phyloP scores from a whole-genome alignment of 371 early-diverging fungal species.

The Apophysomyces variabilis region DNA sequence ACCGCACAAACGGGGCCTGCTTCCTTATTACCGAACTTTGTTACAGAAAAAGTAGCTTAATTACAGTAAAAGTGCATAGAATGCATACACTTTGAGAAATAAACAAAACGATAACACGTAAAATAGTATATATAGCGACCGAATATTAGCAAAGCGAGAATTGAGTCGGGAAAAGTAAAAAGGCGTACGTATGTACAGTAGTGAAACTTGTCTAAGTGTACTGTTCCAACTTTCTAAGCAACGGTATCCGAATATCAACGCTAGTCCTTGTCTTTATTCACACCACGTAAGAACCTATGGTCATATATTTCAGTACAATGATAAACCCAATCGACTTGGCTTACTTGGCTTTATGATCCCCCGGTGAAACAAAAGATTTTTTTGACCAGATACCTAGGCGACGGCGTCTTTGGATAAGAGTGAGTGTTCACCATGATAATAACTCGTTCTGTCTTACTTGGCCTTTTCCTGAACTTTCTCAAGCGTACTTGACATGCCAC shows the following conservation, averaged over 20 bases:
- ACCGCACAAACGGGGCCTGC: too few species aligned
- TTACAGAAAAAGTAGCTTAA: too few species aligned
- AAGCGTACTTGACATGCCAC: slow-evolving; percentile 48
- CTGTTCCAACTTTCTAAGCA: background rate
- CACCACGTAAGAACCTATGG: slow-evolving; percentile 14
- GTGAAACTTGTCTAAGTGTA: background rate
- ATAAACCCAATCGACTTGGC: background rate
- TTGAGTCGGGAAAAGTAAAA: too few species aligned
- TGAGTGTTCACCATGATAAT: background rate
- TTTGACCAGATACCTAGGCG: slow-evolving; percentile 47
- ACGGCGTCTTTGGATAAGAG: slow-evolving; percentile 19
- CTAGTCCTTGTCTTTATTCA: background rate
- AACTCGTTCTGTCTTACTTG: slow-evolving; percentile 48
- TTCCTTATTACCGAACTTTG: too few species aligned
- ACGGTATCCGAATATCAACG: background rate
- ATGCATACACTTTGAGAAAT: too few species aligned
- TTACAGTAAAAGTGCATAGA: too few species aligned
- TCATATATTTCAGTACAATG: too few species aligned
- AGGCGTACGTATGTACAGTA: too few species aligned
- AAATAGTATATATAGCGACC: too few species aligned
- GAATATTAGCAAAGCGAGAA: too few species aligned
- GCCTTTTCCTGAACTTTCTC: slow-evolving; percentile 60
- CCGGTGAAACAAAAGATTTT: slow-evolving; percentile 44
- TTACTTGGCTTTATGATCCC: slow-evolving; percentile 51
- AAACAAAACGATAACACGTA: too few species aligned